Conservation (phyloP, 768 basidiomycete species). For the Fomitopsis serialis region DNA sequence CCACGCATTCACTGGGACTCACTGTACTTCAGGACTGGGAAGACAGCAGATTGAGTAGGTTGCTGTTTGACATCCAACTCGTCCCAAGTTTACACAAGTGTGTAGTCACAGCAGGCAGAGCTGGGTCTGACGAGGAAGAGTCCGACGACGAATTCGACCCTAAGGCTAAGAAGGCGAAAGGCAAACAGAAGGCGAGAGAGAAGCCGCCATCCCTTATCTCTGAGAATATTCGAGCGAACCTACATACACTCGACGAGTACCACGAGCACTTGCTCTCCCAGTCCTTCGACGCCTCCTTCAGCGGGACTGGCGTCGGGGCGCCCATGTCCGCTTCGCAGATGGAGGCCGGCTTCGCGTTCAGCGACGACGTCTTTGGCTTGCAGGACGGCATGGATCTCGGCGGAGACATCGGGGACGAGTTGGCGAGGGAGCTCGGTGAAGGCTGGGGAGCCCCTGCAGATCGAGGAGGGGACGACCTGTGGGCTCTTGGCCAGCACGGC, state of each 20-base stretch:
- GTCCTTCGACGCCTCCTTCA: constrained; percentile 61
- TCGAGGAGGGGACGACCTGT: neutral
- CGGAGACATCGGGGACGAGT: constrained; percentile 65
- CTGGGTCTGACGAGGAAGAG: constrained; percentile 20
- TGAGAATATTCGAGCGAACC: constrained; percentile 45
- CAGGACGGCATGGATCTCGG: constrained; percentile 53
- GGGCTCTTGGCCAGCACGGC: neutral
- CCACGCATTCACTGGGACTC: neutral
- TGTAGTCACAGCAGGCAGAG: neutral
- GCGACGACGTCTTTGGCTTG: constrained; percentile 46
- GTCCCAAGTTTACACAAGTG: neutral
- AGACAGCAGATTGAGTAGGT: constrained; percentile 3
- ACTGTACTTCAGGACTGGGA: constrained; percentile 12
- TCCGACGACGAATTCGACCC: constrained; percentile 51
- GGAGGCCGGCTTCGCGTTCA: constrained; percentile 35
- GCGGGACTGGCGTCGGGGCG: constrained; percentile 28
- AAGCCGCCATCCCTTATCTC: constrained; percentile 24
- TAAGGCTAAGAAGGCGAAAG: constrained; percentile 16
- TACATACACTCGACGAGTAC: constrained; percentile 67
- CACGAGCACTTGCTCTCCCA: constrained; percentile 61
- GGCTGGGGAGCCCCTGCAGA: constrained; percentile 45
- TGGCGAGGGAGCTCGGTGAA: constrained; percentile 70
- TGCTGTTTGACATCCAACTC: neutral
- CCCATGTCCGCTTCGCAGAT: constrained; percentile 53
- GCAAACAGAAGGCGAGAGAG: constrained; percentile 23